A percentile compares a stretch with the other conserved stretches of the same genome.
phyloP scores from a whole-genome alignment of 129 eudicot species.

The Oenanthe sinensis region DNA sequence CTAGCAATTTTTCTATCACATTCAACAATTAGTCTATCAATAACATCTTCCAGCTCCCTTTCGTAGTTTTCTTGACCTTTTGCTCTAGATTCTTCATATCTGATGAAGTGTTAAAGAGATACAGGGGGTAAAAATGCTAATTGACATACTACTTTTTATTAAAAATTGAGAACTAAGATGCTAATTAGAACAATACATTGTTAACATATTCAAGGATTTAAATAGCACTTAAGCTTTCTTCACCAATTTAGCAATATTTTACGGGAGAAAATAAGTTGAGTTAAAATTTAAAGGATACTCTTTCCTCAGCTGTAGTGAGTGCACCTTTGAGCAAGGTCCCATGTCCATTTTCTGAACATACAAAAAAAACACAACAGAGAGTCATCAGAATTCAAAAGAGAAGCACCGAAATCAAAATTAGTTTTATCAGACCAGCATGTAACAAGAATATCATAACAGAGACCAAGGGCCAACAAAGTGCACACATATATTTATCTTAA shows the following conservation, averaged over 20 bases:
- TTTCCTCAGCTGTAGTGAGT: conserved; percentile 87
- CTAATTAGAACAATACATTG: background rate
- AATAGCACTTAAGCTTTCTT: background rate
- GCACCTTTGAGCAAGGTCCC: conserved; percentile 99
- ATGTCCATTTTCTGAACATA: conserved; percentile 80
- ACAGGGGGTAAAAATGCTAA: background rate
- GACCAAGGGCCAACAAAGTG: background rate
- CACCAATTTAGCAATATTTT: background rate
- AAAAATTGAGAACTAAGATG: background rate
- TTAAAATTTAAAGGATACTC: conserved; percentile 69
- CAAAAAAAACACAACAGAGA: background rate
- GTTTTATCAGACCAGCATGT: background rate
- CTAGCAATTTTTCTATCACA: conserved; percentile 85
- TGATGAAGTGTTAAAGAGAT: conserved; percentile 34
- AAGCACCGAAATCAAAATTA: background rate
- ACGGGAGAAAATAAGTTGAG: background rate
- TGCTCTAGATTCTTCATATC: conserved; percentile 69
- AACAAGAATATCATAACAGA: background rate
- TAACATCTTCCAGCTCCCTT: conserved; percentile 85
- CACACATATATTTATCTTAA: background rate
- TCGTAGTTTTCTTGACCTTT: conserved; percentile 83
- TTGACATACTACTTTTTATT: background rate
- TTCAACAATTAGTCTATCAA: conserved; percentile 92
- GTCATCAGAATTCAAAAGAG: background rate
- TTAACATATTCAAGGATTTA: background rate